Evolutionary conservation across 2,329 filamentous ascomycete genomes (phyloP), one percentile per base, ranked within the genome.

Genomic region (Ceratocystis ficicola): DNA sequence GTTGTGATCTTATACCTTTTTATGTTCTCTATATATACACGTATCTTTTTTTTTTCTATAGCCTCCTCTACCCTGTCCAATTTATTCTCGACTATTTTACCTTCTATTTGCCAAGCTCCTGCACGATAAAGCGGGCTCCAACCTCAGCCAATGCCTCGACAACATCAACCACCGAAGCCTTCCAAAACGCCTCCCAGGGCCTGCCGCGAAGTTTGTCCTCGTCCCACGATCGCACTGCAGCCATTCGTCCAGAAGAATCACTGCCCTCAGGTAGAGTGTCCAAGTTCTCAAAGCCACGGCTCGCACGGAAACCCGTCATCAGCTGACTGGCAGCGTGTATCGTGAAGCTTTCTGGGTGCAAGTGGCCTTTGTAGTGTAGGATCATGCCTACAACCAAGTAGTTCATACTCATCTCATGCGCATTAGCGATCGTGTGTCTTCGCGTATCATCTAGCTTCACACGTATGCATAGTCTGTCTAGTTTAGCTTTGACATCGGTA

Each of bases 111-210:
- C 71, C 71, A 70, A 82, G 75, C 67, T 80, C 78, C 2, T 67
- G 69, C 36, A 72, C 72, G 66, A 83, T 71, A 15, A 81, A 71
- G 17, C 75, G 75, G 17, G 76, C 70, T 1, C 80, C 80, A 41
- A 83, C 72, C 1, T 71, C 72, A 2, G 80, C 77, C 65, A 84
- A 70, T n/a, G 73, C 72, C 63, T 76, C 74, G 20, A 84, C 71
- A 41, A 80, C 79, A 65, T 76, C 73, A 25, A 81, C 71, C 8
- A 84, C 77, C n/a, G 75, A 76, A 65, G 75, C 76, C 41, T 78
- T 74, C 69, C 82, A 82, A 69, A 83, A 83, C 0, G 73, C 71
- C n/a, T 71, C 73, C 1, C 75, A 77, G 41, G 75, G 73, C 1
- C 75, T 72, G 36, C 73, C 73, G 2, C 73, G 72, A 0, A 77